A percentile compares a stretch with the other conserved stretches of the same genome.
phyloP scores from a whole-genome alignment of 306 rosid genomes.

The Psophocarpus tetragonolobus region DNA sequence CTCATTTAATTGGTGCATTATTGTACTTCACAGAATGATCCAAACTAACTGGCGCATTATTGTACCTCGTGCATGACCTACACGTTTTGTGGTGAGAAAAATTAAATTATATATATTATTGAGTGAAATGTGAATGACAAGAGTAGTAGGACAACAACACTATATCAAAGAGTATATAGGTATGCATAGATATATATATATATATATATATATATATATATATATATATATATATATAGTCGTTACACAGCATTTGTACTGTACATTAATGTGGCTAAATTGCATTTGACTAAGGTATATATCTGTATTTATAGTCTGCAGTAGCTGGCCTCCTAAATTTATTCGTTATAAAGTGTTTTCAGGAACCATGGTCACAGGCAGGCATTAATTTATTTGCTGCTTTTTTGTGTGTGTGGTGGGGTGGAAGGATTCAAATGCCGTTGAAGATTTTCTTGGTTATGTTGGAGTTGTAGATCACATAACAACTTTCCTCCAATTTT shows the following conservation, averaged over 20 bases:
- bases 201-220: conserved; percentile 1
- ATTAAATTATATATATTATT: not conserved
- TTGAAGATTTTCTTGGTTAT: not conserved
- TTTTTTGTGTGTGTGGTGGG: not conserved
- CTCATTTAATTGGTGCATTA: conserved; percentile 28
- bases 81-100: not conserved
- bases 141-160: conserved; percentile 11
- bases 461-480: not conserved
- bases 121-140: not conserved
- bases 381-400: not conserved
- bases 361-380: not conserved
- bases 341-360: not conserved
- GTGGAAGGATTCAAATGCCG: not conserved
- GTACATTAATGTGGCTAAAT: not conserved
- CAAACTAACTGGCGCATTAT: conserved; percentile 20
- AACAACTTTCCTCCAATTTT: not conserved
- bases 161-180: not conserved
- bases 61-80: conserved; percentile 25
- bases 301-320: not conserved
- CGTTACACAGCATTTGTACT: not conserved
- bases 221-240: not conserved
- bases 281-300: not conserved
- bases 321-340: not conserved
- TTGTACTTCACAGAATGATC: conserved; percentile 20
- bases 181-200: not conserved